These are phyloP conservation scores for Collariella sp. DNA, from an alignment of 495 filamentous ascomycete genomes.

Conservation along the genomic window DNA sequence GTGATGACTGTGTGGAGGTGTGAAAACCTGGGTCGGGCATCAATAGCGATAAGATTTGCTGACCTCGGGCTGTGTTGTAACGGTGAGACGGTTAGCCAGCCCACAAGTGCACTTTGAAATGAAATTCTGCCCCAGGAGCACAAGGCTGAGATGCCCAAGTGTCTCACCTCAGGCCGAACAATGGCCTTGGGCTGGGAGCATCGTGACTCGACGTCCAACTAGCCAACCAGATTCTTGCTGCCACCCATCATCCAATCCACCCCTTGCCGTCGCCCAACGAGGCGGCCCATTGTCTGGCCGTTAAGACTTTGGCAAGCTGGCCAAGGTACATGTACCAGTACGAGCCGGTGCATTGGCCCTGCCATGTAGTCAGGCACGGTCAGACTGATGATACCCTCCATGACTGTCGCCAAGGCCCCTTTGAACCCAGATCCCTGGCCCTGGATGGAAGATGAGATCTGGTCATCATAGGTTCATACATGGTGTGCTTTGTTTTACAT, in stretches of 20 bases:
- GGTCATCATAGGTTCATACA: too few relatives aligned
- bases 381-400: too few relatives aligned
- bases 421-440: too few relatives aligned
- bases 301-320: neutral
- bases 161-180: neutral
- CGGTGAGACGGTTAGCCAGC: neutral
- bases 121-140: neutral
- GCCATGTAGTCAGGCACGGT: too few relatives aligned
- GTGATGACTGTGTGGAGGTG: conserved; percentile 1
- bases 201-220: neutral
- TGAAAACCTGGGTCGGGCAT: neutral
- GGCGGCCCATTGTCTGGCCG: neutral
- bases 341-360: too few relatives aligned
- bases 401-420: too few relatives aligned
- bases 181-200: conserved; percentile 1
- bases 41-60: neutral
- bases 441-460: too few relatives aligned
- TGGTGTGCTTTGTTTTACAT: too few relatives aligned
- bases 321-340: too few relatives aligned
- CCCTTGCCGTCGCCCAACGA: neutral
- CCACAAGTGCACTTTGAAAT: neutral
- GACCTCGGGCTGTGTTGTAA: neutral
- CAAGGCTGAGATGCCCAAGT: conserved; percentile 6
- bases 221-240: neutral
- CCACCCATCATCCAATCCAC: neutral